Evolutionary conservation across 257 asterid species (phyloP).

Genomic region (Scutellaria galericulata): DNA sequence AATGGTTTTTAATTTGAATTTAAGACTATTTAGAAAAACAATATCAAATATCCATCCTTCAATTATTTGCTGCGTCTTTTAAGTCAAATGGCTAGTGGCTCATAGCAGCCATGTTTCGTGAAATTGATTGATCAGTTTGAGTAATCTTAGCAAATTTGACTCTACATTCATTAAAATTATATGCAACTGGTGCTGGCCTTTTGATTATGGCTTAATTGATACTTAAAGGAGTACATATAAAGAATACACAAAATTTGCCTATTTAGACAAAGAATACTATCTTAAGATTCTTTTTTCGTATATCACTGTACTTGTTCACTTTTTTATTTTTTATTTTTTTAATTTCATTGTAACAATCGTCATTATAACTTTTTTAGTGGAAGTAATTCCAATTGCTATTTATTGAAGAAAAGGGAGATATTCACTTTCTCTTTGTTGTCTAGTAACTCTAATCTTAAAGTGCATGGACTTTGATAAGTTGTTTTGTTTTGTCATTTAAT

Average conservation of each 20-base stretch:
- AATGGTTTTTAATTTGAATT: conserved; percentile 15
- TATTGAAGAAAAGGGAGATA: not conserved
- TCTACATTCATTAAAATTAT: not conserved
- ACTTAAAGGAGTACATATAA: not conserved
- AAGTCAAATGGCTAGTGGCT: not conserved
- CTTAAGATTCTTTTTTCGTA: not conserved
- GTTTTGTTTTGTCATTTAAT: not conserved
- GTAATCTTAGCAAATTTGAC: not conserved
- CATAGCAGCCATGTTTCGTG: not conserved
- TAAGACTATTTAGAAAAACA: not conserved
- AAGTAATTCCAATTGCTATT: not conserved
- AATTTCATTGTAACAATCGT: not conserved
- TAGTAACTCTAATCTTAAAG: not conserved
- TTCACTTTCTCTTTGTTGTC: not conserved
- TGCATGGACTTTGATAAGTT: not conserved
- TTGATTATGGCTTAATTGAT: not conserved
- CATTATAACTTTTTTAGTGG: not conserved
- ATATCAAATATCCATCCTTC: not conserved
- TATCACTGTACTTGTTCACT: not conserved
- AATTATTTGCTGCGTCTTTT: not conserved
- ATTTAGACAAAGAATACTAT: not conserved
- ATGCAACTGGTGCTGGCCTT: too few species aligned
- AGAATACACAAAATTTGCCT: not conserved
- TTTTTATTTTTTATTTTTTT: too few species aligned
- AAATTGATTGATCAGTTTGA: conserved; percentile 4